Base-by-base conservation (phyloP, 169 alveolate genomes). In the Plasmodium knowlesi region DNA sequence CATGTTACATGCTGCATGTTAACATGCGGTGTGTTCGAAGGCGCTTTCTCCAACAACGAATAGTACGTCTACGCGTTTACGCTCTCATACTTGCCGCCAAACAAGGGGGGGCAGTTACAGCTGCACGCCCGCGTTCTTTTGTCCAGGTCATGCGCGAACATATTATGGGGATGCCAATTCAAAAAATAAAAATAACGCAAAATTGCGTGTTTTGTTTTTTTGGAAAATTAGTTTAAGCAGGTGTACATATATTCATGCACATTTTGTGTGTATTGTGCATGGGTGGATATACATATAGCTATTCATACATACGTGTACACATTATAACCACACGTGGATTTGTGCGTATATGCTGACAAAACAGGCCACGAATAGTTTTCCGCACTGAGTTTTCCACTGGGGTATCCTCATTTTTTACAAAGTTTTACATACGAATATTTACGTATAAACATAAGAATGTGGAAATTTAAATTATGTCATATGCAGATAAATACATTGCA, bases 381-480 rank as follows among this genome's bases (percentile, higher is more conserved):
- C 57, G 57, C 57, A 3, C 57, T 12, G 57, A 10, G 57, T 9
- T 46, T 46, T 46, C 57, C 57, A 46, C n/a, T 46, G 10, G 57
- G 57, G 57, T 46, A 46, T 46, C 57, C 57, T 46, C 57, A 32
- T 46, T 46, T 46, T 46, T 46, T 46, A 46, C 57, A 46, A 46
- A 46, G 57, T 46, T 32, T 82, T 71, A 32, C 41, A 50, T 41
- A 41, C 32, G 67, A 82, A 82, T 30, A 22, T 28, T 71, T 10
- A 82, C 41, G 46, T 82, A 16, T 82, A 82, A 34, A 32, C 41
- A 9, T 78, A 78, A 8, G 5, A 25, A 78, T 10, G 41, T 78
- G 16, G 16, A 28, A 28, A 12, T 82, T 70, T 82, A 82, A 71
- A 82, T 71, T 71, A 70, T 46, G 84, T 70, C 61, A 82, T 30